These are phyloP conservation scores for Solanum paucissectum DNA, from an alignment of 257 asterid genomes.

Conservation along the genomic window DNA sequence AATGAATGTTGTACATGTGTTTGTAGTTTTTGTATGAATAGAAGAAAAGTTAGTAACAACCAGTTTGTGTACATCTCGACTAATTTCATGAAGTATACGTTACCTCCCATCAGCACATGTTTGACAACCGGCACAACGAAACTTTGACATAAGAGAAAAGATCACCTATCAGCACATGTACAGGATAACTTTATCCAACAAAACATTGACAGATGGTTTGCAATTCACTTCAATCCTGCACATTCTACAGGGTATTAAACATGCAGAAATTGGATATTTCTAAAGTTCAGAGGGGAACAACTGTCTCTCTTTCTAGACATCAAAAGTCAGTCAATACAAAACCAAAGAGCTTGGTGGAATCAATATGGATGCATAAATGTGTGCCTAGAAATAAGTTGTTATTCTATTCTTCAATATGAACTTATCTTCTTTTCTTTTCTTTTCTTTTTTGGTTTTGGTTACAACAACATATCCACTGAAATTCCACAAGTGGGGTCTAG, in stretches of 20 bases:
- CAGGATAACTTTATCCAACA: neutral
- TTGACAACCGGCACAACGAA: neutral
- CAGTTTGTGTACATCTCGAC: neutral
- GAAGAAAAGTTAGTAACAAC: neutral
- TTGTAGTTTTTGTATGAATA: conserved; percentile 1
- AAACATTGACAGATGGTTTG: neutral
- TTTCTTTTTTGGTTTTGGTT: neutral
- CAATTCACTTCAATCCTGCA: neutral
- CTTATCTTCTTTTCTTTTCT: neutral
- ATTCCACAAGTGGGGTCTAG: neutral
- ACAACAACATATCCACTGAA: neutral
- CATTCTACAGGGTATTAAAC: neutral
- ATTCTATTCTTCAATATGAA: neutral
- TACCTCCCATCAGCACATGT: neutral
- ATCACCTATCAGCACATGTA: neutral
- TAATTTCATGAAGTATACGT: neutral
- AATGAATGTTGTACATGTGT: conserved; percentile 4
- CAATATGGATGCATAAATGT: neutral
- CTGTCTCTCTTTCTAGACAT: conserved; percentile 5
- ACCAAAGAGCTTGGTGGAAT: neutral
- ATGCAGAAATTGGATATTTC: neutral
- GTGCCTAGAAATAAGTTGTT: neutral
- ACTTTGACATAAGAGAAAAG: neutral
- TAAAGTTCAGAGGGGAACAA: neutral
- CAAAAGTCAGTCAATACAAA: neutral